Conservation (phyloP, 2,329 filamentous ascomycete species). For the Exophiala aquamarina region DNA sequence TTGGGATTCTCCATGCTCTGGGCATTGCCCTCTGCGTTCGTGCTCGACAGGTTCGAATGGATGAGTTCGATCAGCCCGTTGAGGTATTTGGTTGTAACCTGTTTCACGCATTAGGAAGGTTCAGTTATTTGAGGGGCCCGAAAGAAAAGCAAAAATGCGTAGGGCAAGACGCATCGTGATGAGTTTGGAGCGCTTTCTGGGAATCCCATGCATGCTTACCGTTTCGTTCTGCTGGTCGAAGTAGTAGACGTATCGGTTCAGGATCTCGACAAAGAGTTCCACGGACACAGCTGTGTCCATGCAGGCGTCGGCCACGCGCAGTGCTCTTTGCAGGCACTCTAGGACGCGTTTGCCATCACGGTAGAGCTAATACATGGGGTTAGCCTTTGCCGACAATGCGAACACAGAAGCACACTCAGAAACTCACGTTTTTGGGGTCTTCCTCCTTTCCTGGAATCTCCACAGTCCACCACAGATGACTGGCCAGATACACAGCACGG, state of each 20-base stretch:
- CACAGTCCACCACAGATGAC: constrained; percentile 96
- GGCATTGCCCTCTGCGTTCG: constrained; percentile 38
- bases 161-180: no score
- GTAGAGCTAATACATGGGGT: constrained; percentile 66
- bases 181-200: no score
- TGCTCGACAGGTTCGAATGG: constrained; percentile 82
- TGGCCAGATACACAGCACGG: constrained; percentile 91
- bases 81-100: constrained; percentile 93
- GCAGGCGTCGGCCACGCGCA: constrained; percentile 95
- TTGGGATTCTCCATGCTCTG: constrained; percentile 79
- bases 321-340: constrained; percentile 90
- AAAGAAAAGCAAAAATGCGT: background rate
- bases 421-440: constrained; percentile 73
- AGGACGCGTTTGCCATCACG: constrained; percentile 96
- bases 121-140: no score
- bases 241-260: constrained; percentile 98
- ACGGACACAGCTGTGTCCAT: constrained; percentile 98
- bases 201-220: constrained; percentile 57
- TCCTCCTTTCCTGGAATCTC: constrained; percentile 78
- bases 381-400: constrained; percentile 19
- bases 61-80: constrained; percentile 98
- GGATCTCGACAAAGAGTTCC: constrained; percentile 95
- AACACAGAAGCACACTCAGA: background rate
- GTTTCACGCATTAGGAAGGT: no score
- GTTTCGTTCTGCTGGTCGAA: constrained; percentile 99